Evolutionary conservation across 768 basidiomycete species (phyloP).

Genomic region (Tylopilus sp.): DNA sequence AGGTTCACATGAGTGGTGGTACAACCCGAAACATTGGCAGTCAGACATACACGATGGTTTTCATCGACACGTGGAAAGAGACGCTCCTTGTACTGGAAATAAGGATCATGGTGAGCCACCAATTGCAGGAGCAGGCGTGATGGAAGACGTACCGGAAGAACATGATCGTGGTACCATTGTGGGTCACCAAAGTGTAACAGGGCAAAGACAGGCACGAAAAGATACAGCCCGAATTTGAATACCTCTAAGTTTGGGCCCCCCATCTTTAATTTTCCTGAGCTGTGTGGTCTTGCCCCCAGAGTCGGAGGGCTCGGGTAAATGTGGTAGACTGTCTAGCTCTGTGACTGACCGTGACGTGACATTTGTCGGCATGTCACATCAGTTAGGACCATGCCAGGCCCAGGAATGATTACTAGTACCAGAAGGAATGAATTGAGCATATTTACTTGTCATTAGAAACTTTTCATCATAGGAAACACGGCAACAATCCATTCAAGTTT

Average conservation of each 20-base stretch:
- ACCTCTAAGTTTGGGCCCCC: conserved; percentile 82
- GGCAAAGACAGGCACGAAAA: conserved; percentile 78
- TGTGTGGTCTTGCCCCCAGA: conserved; percentile 49
- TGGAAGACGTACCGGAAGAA: conserved; percentile 59
- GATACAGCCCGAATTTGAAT: conserved; percentile 86
- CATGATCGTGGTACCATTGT: conserved; percentile 76
- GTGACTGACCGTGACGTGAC: too few species aligned
- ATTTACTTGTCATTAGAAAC: too few species aligned
- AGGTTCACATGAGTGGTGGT: conserved; percentile 9
- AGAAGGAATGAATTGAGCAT: too few species aligned
- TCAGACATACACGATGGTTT: conserved; percentile 43
- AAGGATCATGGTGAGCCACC: not conserved
- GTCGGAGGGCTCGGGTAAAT: not conserved
- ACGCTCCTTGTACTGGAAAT: conserved; percentile 66
- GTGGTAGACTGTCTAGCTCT: too few species aligned
- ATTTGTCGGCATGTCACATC: too few species aligned
- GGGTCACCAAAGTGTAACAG: conserved; percentile 87
- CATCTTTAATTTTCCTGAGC: conserved; percentile 42
- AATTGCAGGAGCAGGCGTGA: not conserved
- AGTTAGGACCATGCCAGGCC: too few species aligned
- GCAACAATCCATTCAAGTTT: not conserved
- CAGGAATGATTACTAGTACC: too few species aligned
- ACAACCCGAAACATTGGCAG: not conserved
- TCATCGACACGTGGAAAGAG: conserved; percentile 65
- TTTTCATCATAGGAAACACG: not conserved